These are phyloP conservation scores for Macrotyloma uniflorum DNA, from an alignment of 306 rosid species.

Conservation along the genomic window DNA sequence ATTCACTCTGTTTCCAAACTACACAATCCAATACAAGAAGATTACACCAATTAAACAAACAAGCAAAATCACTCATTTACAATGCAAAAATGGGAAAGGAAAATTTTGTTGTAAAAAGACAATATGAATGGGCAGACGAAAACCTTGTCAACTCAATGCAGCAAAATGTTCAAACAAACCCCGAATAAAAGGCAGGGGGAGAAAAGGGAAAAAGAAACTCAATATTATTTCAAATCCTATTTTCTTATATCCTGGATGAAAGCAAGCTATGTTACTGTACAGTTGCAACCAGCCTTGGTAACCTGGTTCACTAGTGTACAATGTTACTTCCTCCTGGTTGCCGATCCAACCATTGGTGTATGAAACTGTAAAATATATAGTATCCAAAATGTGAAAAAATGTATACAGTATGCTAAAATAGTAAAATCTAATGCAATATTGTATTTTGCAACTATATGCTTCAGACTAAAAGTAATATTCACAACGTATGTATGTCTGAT, in stretches of 20 bases:
- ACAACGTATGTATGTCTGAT: background rate
- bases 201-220: conserved; percentile 14
- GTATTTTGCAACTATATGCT: conserved; percentile 6
- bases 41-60: conserved; percentile 30
- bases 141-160: conserved; percentile 36
- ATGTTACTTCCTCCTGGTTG: conserved; percentile 22
- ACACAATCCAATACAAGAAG: conserved; percentile 32
- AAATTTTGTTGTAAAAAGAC: background rate
- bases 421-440: background rate
- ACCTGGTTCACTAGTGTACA: conserved; percentile 37
- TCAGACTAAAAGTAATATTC: background rate
- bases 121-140: conserved; percentile 25
- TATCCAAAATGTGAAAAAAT: conserved; percentile 13
- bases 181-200: conserved; percentile 44
- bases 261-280: conserved; percentile 56
- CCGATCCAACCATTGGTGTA: background rate
- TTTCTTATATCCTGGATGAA: conserved; percentile 13
- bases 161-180: conserved; percentile 34
- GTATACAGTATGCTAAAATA: background rate
- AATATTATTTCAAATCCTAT: conserved; percentile 30
- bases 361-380: conserved; percentile 41
- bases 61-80: conserved; percentile 46
- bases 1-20: conserved; percentile 29
- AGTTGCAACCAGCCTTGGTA: conserved; percentile 38
- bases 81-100: conserved; percentile 31